These are phyloP conservation scores for Chytriomyces sp. DNA, from an alignment of 192 early-diverging fungal genomes.

Conservation along the genomic window DNA sequence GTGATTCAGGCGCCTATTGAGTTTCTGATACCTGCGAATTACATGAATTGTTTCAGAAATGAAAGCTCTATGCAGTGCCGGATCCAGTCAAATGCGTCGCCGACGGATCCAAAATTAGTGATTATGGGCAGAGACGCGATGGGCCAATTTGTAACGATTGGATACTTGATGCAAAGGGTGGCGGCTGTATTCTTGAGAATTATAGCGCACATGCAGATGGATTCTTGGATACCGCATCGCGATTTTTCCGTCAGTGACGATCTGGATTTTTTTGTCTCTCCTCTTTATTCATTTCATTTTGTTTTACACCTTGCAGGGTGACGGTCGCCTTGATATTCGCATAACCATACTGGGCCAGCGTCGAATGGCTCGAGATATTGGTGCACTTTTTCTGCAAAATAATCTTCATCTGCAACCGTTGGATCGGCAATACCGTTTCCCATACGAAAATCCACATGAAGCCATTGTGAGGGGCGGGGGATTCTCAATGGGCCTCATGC, in stretches of 20 bases:
- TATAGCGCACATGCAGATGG: slow-evolving; percentile 6
- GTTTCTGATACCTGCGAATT: slow-evolving; percentile 19
- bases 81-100: neutral
- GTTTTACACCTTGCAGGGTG: neutral
- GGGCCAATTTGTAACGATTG: neutral
- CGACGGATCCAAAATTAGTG: too few species aligned
- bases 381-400: slow-evolving; percentile 19
- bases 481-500: neutral
- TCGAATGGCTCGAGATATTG: slow-evolving; percentile 16
- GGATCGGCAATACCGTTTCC: slow-evolving; percentile 11
- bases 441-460: slow-evolving; percentile 42
- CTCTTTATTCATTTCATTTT: neutral
- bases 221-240: slow-evolving; percentile 11
- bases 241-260: slow-evolving; percentile 3
- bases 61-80: slow-evolving; percentile 36
- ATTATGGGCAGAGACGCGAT: too few species aligned
- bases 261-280: neutral
- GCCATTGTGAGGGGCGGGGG: neutral
- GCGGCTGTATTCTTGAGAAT: neutral
- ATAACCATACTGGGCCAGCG: slow-evolving; percentile 36
- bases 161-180: slow-evolving; percentile 5
- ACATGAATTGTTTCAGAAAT: slow-evolving; percentile 21
- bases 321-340: slow-evolving; percentile 31
- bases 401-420: slow-evolving; percentile 32
- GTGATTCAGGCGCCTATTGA: slow-evolving; percentile 18